Percentiles rank a stretch among this genome's conserved stretches.
Evolutionary conservation across 352 stramenopile genomes (phyloP).

Genomic region (Phytopythium mirpurense): DNA sequence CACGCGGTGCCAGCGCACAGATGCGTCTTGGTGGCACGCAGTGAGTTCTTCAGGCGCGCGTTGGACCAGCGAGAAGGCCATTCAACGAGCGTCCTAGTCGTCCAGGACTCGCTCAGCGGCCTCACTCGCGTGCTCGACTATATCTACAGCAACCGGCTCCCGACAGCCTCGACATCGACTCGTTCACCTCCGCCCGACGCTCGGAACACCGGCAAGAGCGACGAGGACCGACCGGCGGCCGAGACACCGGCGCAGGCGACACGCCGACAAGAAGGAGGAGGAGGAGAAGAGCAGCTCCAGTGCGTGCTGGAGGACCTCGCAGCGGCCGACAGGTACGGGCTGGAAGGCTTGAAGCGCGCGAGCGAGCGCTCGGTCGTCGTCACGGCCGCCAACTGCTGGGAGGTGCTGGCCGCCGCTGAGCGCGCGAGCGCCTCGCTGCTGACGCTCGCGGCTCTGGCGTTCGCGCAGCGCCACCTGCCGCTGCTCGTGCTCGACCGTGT

Average conservation of each 20-base stretch:
- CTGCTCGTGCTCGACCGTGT: conserved; percentile 5
- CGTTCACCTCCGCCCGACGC: background rate
- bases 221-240: background rate
- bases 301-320: conserved; percentile 69
- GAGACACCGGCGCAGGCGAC: conserved; percentile 1
- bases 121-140: conserved; percentile 63
- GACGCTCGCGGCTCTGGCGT: conserved; percentile 39
- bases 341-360: conserved; percentile 64
- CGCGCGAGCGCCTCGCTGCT: conserved; percentile 48
- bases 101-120: conserved; percentile 47
- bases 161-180: background rate
- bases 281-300: conserved; percentile 19
- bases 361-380: conserved; percentile 48
- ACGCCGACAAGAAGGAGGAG: conserved; percentile 5
- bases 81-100: conserved; percentile 20
- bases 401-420: conserved; percentile 59
- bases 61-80: background rate
- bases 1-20: conserved; percentile 41
- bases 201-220: conserved; percentile 4
- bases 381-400: conserved; percentile 42
- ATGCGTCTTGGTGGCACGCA: conserved; percentile 57
- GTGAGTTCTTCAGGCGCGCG: conserved; percentile 63
- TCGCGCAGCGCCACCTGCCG: conserved; percentile 26
- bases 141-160: conserved; percentile 62
- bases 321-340: conserved; percentile 66